phyloP scores from a whole-genome alignment of 371 early-diverging fungal species.

The Mortierella sp. region DNA sequence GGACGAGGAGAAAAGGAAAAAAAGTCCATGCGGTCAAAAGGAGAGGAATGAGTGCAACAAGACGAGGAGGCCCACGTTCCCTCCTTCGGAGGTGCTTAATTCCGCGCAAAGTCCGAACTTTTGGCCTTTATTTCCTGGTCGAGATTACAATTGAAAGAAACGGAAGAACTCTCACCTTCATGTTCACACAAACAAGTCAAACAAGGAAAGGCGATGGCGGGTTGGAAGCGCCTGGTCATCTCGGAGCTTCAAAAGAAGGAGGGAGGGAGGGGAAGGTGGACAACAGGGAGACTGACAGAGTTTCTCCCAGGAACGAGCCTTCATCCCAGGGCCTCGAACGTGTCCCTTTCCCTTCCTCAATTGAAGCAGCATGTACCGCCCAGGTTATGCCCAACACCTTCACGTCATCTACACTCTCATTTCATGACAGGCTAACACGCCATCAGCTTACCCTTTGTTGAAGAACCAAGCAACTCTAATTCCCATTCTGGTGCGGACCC shows the following conservation, averaged over 20 bases:
- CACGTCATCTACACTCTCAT: too few species aligned
- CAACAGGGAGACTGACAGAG: background rate
- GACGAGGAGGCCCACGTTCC: background rate
- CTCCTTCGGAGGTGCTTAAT: background rate
- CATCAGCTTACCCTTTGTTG: too few species aligned
- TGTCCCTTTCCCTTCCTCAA: too few species aligned
- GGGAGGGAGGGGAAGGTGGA: background rate
- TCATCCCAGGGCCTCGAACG: too few species aligned
- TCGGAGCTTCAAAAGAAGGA: background rate
- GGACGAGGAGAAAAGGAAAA: background rate
- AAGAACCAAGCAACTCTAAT: too few species aligned
- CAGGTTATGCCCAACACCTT: too few species aligned
- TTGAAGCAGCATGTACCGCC: too few species aligned
- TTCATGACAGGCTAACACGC: too few species aligned
- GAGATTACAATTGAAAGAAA: too few species aligned
- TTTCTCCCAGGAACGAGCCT: too few species aligned
- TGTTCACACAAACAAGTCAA: background rate
- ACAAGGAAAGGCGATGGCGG: background rate
- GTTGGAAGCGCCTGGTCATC: background rate
- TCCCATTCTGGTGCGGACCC: too few species aligned
- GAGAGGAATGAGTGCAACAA: background rate
- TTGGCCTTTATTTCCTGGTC: background rate
- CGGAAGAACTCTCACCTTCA: background rate
- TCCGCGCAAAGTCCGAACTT: constrained; percentile 9
- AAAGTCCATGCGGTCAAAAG: constrained; percentile 10